Evolutionary conservation across 2,329 filamentous ascomycete species (phyloP).

Genomic region (Emmonsiellopsis sp.): DNA sequence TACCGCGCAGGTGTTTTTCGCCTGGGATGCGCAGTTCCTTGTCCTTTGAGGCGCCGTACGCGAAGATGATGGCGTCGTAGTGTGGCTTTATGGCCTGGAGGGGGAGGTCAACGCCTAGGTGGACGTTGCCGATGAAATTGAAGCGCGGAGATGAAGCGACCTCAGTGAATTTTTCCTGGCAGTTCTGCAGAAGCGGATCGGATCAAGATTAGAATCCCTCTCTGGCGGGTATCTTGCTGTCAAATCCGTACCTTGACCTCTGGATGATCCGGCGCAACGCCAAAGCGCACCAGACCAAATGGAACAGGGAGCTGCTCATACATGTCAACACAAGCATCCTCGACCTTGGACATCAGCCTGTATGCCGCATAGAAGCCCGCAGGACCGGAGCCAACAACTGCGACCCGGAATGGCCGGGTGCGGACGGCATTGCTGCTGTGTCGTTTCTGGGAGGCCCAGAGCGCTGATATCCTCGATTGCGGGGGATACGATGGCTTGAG

Average conservation of each 20-base stretch:
- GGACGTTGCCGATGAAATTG: constrained; percentile 82
- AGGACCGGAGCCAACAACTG: constrained; percentile 84
- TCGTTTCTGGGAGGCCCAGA: background rate
- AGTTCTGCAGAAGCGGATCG: constrained; percentile 55
- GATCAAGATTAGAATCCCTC: background rate
- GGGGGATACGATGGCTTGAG: background rate
- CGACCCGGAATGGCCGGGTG: constrained; percentile 59
- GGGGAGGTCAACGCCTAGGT: constrained; percentile 62
- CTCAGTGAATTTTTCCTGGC: constrained; percentile 85
- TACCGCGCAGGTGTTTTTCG: constrained; percentile 58
- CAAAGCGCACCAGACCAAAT: constrained; percentile 84
- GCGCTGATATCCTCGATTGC: background rate
- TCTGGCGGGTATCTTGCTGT: background rate
- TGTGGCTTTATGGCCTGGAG: constrained; percentile 62
- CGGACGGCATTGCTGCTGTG: constrained; percentile 8
- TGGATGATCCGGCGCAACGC: constrained; percentile 95
- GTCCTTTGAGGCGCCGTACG: constrained; percentile 85
- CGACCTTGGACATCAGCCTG: constrained; percentile 66
- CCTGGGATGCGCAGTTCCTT: constrained; percentile 68
- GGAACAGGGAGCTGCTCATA: constrained; percentile 90
- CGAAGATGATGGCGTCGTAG: constrained; percentile 86
- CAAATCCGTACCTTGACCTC: constrained; percentile 72
- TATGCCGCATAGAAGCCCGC: constrained; percentile 94
- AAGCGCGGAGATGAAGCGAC: constrained; percentile 75
- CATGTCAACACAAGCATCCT: constrained; percentile 75